phyloP scores from a whole-genome alignment of 2,329 filamentous ascomycete species.

The Nannizziopsis arthrosporioides region DNA sequence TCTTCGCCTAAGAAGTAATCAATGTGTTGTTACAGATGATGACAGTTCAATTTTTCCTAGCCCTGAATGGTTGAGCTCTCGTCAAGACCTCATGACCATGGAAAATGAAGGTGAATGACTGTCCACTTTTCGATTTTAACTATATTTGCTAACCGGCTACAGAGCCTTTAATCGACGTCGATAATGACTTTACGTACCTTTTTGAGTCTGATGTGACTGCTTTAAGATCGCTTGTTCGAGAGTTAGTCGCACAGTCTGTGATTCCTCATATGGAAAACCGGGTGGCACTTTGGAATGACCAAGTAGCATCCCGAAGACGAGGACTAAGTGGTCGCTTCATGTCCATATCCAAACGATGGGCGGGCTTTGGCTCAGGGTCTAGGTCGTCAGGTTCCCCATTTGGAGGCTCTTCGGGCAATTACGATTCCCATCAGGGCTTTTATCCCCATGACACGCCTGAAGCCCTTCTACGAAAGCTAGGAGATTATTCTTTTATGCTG shows the following conservation, averaged over 20 bases:
- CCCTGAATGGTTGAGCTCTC: slow-evolving; percentile 79
- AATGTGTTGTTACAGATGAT: slow-evolving; percentile 80
- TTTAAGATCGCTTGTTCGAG: slow-evolving; percentile 77
- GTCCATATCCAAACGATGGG: slow-evolving; percentile 82
- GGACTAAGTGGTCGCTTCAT: slow-evolving; percentile 90
- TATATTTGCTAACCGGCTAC: slow-evolving; percentile 3
- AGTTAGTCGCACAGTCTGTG: slow-evolving; percentile 90
- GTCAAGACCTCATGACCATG: slow-evolving; percentile 70
- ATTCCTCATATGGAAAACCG: slow-evolving; percentile 93
- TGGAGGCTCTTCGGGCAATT: slow-evolving; percentile 47
- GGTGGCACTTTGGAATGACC: slow-evolving; percentile 89
- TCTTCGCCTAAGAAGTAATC: slow-evolving; percentile 68
- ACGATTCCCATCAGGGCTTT: slow-evolving; percentile 64
- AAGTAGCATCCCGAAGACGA: slow-evolving; percentile 78
- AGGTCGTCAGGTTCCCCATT: slow-evolving; percentile 47
- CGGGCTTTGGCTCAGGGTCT: slow-evolving; percentile 60
- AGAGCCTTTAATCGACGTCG: slow-evolving; percentile 15
- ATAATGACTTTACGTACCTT: slow-evolving; percentile 44
- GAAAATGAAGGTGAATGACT: slow-evolving; percentile 44
- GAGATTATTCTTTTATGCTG: slow-evolving; percentile 93
- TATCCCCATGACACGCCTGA: slow-evolving; percentile 77
- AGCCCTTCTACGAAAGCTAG: slow-evolving; percentile 82
- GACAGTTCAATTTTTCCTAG: slow-evolving; percentile 72
- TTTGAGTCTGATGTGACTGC: slow-evolving; percentile 87
- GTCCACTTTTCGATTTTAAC: not conserved